Evolutionary conservation across 1,284 basidiomycete genomes (phyloP), one percentile per base, ranked within the genome.

Genomic region (Porodaedalea pini): DNA sequence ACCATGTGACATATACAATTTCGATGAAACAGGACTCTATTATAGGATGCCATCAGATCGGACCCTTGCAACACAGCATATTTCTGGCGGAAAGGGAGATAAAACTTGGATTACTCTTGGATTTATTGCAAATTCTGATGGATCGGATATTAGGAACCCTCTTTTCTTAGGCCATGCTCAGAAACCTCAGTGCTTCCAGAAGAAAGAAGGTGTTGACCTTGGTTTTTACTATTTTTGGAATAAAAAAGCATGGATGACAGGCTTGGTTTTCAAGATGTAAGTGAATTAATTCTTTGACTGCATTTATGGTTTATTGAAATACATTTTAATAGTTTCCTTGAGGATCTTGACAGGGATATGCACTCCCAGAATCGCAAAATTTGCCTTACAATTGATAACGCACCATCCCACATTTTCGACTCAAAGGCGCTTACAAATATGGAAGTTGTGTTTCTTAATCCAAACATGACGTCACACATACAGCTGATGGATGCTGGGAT

Each of bases 221-320:
- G 67, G 69, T 2, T 70, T 73, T 60, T 65, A 71, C 61, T 75
- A 76, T 59, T 62, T 57, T 0, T 65, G 65, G 59, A 75, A 75
- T 57, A 67, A 67, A 53, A 72, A 61, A 43, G 70, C 70, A 3
- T 73, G 71, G 72, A 73, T 73, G 71, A 72, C 62, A 27, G 50
- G 58, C 1, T 62, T 48, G 3, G 31, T 73, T 4, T 75, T 71
- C 63, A 63, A 73, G 51, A 66, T 71, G 70, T 74, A 50, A 53
- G 69, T 65, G 13, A 17, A 5, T 21, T 34, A 39, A 5, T 17
- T 32, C 6, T 19, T 11, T 44, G 10, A n/a, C n/a, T 17, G 32
- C 7, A 25, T 43, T 19, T 13, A 34, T 7, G 44, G 8, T 21
- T 19, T 43, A 34, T 54, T 29, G 5, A 8, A 2, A 34, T 32